Evolutionary conservation across 1,139 yeast genomes (phyloP).

Genomic region (Geotrichum restrictum): DNA sequence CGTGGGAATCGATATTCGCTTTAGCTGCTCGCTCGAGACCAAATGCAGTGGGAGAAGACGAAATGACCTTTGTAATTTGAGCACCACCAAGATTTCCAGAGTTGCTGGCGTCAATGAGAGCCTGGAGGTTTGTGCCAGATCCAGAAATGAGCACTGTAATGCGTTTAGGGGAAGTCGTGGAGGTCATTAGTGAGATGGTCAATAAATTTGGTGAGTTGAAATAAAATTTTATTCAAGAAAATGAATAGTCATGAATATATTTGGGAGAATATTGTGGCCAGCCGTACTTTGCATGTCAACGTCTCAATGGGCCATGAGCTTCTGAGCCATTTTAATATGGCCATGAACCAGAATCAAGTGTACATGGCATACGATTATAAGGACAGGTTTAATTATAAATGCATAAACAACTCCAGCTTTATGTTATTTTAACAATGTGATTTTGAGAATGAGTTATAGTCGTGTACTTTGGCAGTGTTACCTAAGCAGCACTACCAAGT

Average conservation of each 20-base stretch:
- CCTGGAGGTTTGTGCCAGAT: constrained; percentile 89
- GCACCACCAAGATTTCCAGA: constrained; percentile 49
- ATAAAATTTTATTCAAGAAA: not conserved
- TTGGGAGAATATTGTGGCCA: not conserved
- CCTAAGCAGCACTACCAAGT: too few relatives aligned
- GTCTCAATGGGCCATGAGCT: too few relatives aligned
- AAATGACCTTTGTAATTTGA: constrained; percentile 66
- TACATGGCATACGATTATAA: too few relatives aligned
- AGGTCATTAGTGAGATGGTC: constrained; percentile 42
- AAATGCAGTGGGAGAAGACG: constrained; percentile 77
- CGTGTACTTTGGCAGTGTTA: too few relatives aligned
- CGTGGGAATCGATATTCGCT: constrained; percentile 62
- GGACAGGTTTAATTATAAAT: too few relatives aligned
- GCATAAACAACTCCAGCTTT: too few relatives aligned
- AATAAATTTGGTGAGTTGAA: constrained; percentile 39
- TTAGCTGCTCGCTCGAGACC: constrained; percentile 75
- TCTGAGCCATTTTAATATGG: too few relatives aligned
- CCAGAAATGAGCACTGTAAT: constrained; percentile 88
- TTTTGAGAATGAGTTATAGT: too few relatives aligned
- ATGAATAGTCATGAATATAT: too few relatives aligned
- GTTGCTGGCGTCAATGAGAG: constrained; percentile 71
- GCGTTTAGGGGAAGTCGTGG: constrained; percentile 19
- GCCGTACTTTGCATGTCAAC: too few relatives aligned
- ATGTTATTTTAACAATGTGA: too few relatives aligned
- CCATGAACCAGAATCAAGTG: too few relatives aligned